Evolutionary conservation across 106 monocot genomes (phyloP), one percentile per base, ranked within the genome.

Genomic region (Dioscorea zingiberensis): DNA sequence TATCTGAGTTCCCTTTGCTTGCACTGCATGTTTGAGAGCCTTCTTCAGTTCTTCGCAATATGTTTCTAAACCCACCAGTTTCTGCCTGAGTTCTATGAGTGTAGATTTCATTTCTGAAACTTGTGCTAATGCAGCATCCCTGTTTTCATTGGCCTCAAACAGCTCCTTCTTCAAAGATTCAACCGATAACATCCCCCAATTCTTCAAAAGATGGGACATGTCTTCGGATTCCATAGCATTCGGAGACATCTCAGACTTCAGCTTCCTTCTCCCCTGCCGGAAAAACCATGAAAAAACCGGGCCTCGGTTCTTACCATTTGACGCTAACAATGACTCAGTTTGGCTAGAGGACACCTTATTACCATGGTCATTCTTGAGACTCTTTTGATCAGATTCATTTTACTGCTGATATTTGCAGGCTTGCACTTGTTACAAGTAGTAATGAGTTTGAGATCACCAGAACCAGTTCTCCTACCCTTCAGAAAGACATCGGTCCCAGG

Each of bases 1-100:
- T 47, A 61, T 21, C 9, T 58, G 72, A 1, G 51, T 23, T 23
- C 72, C 86, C 45, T 84, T 81, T 28, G 63, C 60, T n/a, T 88
- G 84, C 21, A 67, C 23, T 22, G 91, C 74, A 27, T 78, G 80
- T 16, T 81, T 83, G 1, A 91, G 60, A n/a, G 95, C 83, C 69
- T 69, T 88, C 75, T 88, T 91, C 70, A 97, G 76, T 32, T 86
- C 88, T 68, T 86, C 77, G 18, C 88, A 97, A 23, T 97, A 84
- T 11, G 74, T 59, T 64, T 97, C 91, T 29, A 97, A 71, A 51
- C 75, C 77, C 51, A 61, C 13, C 14, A 97, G 77, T 81, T 97
- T 85, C 46, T 74, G 64, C 26, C 77, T 77, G 51, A 97, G 63
- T 44, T 97, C 91, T 58, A 65, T 78, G 21, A 97, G 46, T 24